Conservation (phyloP, 2,329 filamentous ascomycete species). For the Diplodia mutila region DNA sequence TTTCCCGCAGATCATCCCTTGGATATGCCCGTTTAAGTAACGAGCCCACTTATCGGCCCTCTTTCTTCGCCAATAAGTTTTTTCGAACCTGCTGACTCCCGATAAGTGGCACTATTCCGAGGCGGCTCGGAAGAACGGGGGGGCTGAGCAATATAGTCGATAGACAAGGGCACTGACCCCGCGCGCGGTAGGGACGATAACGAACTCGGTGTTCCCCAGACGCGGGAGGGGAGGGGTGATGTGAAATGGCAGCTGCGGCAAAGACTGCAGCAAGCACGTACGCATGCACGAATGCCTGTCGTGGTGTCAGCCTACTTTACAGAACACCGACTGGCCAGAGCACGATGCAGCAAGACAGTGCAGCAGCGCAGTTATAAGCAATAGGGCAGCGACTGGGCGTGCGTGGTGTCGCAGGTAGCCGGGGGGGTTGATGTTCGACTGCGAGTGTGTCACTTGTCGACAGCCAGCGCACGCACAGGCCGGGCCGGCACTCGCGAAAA, state of each 20-base stretch:
- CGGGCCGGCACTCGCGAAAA: too few species aligned
- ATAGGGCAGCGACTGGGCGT: background rate
- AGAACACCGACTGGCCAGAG: background rate
- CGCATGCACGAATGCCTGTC: background rate
- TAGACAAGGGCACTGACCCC: background rate
- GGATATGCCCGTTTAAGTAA: background rate
- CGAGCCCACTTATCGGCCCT: background rate
- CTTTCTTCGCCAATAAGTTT: background rate
- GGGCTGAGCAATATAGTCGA: background rate
- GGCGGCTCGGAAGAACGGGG: background rate
- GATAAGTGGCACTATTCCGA: too few species aligned
- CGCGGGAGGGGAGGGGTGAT: background rate
- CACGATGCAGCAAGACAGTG: background rate
- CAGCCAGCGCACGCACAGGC: slow-evolving; percentile 2
- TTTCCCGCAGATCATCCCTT: background rate
- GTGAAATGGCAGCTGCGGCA: background rate
- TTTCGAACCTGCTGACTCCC: background rate
- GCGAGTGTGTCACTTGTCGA: background rate
- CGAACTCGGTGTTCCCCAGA: background rate
- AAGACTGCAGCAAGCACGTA: background rate
- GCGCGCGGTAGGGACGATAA: background rate
- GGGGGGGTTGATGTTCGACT: background rate
- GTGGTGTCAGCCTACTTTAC: too few species aligned
- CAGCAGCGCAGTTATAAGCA: background rate
- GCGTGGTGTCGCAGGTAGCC: background rate